Percentiles rank a stretch among this genome's conserved stretches.
Conservation (phyloP, 768 basidiomycete genomes). For the Kwoniella heveanensis region DNA sequence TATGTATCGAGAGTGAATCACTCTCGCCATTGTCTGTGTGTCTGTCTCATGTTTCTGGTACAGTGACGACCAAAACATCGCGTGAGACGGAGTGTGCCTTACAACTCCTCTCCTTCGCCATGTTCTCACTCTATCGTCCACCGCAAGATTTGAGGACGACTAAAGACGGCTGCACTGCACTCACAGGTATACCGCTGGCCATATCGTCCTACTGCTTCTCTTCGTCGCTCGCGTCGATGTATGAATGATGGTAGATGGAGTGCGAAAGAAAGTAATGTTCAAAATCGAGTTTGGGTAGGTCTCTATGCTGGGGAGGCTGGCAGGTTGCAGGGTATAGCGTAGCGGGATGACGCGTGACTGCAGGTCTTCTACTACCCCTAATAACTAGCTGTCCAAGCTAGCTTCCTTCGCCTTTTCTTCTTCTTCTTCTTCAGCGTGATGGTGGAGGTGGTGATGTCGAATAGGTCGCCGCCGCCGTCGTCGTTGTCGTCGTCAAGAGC, state of each 20-base stretch:
- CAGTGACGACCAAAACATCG: slow-evolving; percentile 18
- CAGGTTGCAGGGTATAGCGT: slow-evolving; percentile 6
- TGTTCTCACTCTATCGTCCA: slow-evolving; percentile 15
- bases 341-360: slow-evolving; percentile 25
- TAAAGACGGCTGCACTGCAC: slow-evolving; percentile 1
- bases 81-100: slow-evolving; percentile 12
- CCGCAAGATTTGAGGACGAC: no score
- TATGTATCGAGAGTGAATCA: slow-evolving; percentile 16
- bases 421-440: not conserved
- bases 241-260: not conserved
- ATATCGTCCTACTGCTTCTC: slow-evolving; percentile 17
- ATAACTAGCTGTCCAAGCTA: not conserved
- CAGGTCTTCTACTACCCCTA: not conserved
- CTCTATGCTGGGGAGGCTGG: slow-evolving; percentile 14
- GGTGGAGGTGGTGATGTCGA: not conserved
- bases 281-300: slow-evolving; percentile 3
- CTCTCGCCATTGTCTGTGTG: slow-evolving; percentile 10
- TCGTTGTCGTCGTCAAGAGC: not conserved
- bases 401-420: not conserved
- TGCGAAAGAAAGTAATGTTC: slow-evolving; percentile 2
- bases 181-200: slow-evolving; percentile 46
- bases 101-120: slow-evolving; percentile 8
- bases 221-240: not conserved
- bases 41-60: slow-evolving; percentile 10
- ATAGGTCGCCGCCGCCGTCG: not conserved